Evolutionary conservation across 352 stramenopile species (phyloP), one percentile per base, ranked within the genome.

Genomic region (Globisporangium alternatum): DNA sequence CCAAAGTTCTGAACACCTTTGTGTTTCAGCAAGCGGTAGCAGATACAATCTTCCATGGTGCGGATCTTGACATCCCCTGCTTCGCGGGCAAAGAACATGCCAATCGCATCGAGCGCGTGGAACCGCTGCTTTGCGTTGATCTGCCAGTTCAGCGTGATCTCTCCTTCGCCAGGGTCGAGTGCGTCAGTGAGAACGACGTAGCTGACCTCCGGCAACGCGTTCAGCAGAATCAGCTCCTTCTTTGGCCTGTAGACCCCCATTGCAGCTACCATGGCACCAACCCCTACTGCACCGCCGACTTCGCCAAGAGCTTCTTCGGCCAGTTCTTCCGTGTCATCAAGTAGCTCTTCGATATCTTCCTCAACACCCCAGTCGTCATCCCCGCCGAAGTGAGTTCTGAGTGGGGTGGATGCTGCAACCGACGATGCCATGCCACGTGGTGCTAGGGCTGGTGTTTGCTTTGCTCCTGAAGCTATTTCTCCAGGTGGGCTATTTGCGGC

Each of bases 21-120:
- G 3, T 83, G 70, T 45, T 85, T 83, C 21, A 88, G 49, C 7
- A 83, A 61, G 9, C 79, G 74, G 31, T 83, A 88, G 59, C 79
- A 88, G 15, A 88, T 80, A 25, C 79, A 88, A 19, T 88, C 69
- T 13, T 85, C 71, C 77, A 88, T 85, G 2, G 71, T 77, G 2
- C 71, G 71, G 0, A 71, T 51, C 3, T 33, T 65, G 5, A 65
- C 39, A 41, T 82, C 77, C 2, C 72, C 75, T 0, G 71, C 43
- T 8, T 69, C 65, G 9, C 75, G 67, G 0, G 70, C 74, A 0
- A 76, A 74, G 59, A 88, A 88, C 77, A 88, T 86, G 3, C 77
- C 79, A 48, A 88, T 83, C 4, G 77, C 77, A 55, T 88, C 79
- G 3, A 80, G 67, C 9, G 74, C 77, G 54, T 88, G 77, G 60